phyloP scores from a whole-genome alignment of 345 rosid genomes.

The Syzygium aromaticum region DNA sequence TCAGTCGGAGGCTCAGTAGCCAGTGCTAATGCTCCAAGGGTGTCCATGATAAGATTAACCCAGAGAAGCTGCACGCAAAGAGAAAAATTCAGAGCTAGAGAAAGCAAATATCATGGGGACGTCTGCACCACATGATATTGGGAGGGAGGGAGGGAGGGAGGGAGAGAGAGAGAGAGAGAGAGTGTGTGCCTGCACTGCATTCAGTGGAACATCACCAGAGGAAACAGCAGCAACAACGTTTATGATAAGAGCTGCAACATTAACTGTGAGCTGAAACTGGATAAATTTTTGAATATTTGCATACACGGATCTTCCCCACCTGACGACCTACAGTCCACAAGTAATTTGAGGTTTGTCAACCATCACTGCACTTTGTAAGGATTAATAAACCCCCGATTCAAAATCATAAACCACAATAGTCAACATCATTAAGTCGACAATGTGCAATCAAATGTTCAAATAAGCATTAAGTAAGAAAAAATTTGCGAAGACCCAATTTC shows the following conservation, averaged over 20 bases:
- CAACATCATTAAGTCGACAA: too few relatives aligned
- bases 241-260: constrained; percentile 87
- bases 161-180: background rate
- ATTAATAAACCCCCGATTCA: background rate
- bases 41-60: constrained; percentile 99
- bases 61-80: constrained; percentile 64
- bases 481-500: background rate
- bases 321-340: constrained; percentile 50
- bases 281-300: constrained; percentile 98
- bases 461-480: background rate
- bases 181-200: constrained; percentile 77
- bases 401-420: fast-evolving
- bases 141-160: background rate
- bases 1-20: constrained; percentile 99
- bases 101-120: background rate
- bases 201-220: constrained; percentile 90
- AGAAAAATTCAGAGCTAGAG: background rate
- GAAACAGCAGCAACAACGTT: constrained; percentile 94
- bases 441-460: background rate
- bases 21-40: constrained; percentile 94
- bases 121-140: background rate
- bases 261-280: constrained; percentile 96
- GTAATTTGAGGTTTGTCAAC: background rate
- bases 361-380: background rate
- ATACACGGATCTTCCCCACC: constrained; percentile 99